A percentile compares a stretch with the other conserved stretches of the same genome.
Evolutionary conservation across 352 stramenopile genomes (phyloP).

Genomic region (Blastocystis sp.): DNA sequence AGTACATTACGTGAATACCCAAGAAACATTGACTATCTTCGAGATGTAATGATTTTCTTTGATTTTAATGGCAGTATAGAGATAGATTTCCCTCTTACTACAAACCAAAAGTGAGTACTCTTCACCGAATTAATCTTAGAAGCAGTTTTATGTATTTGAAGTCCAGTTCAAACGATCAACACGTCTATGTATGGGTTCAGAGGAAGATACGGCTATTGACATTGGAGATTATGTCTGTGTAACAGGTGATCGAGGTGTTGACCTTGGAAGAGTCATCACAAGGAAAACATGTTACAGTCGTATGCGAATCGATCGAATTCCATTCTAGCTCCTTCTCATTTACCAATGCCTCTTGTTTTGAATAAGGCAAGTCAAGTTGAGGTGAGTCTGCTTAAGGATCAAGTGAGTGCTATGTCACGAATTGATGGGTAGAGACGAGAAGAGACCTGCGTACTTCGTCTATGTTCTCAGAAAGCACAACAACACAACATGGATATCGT

Average conservation of each 20-base stretch:
- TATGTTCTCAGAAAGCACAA: constrained; percentile 39
- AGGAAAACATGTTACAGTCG: background rate
- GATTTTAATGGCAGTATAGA: too few species aligned
- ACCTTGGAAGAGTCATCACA: constrained; percentile 47
- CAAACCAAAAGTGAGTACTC: too few species aligned
- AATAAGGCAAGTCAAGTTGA: constrained; percentile 61
- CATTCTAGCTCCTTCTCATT: constrained; percentile 4
- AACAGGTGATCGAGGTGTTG: constrained; percentile 43
- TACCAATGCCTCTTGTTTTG: constrained; percentile 44
- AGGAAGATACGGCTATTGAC: constrained; percentile 36
- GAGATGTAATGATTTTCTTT: too few species aligned
- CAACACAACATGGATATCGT: constrained; percentile 49
- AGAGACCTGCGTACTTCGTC: constrained; percentile 23
- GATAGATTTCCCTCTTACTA: too few species aligned
- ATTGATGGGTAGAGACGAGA: constrained; percentile 56
- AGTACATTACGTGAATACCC: too few species aligned
- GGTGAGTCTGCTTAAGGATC: constrained; percentile 33
- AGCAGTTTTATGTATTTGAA: constrained; percentile 39
- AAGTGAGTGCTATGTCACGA: background rate
- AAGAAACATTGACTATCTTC: too few species aligned
- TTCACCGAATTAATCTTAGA: background rate
- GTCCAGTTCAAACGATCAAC: constrained; percentile 48
- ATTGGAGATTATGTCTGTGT: constrained; percentile 63
- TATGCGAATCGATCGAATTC: background rate
- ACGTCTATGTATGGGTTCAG: constrained; percentile 38